Conservation (phyloP, 1,139 yeast species). For the Candida glucosophila region DNA sequence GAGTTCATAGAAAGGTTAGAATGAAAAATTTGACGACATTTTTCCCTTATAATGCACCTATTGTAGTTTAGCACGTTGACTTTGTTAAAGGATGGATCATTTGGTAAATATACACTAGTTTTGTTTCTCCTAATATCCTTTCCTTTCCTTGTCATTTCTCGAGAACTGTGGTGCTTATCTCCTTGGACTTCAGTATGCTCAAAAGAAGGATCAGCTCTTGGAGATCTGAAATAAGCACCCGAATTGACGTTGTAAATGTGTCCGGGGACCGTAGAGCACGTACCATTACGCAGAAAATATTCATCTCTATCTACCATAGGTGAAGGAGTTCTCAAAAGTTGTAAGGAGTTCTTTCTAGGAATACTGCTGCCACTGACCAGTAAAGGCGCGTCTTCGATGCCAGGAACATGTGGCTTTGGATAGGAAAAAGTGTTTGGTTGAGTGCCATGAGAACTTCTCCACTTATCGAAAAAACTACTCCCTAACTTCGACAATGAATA, state of each 20-base stretch:
- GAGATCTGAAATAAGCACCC: slow-evolving; percentile 9
- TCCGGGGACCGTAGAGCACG: slow-evolving; percentile 5
- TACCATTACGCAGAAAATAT: slow-evolving; percentile 19
- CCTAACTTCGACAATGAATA: slow-evolving; percentile 35
- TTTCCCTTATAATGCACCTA: slow-evolving; percentile 13
- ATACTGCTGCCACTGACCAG: slow-evolving; percentile 1
- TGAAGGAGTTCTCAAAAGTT: slow-evolving; percentile 36
- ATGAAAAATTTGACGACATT: slow-evolving; percentile 23
- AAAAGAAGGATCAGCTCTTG: slow-evolving; percentile 33
- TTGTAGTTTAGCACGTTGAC: slow-evolving; percentile 17
- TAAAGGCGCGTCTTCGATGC: background rate
- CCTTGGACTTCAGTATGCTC: slow-evolving; percentile 11
- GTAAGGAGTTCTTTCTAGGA: slow-evolving; percentile 19
- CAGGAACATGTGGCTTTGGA: slow-evolving; percentile 1
- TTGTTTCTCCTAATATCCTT: slow-evolving; percentile 19
- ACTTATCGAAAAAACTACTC: slow-evolving; percentile 39
- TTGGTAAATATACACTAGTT: slow-evolving; percentile 18
- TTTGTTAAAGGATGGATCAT: slow-evolving; percentile 10
- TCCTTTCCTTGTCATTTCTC: too few species aligned
- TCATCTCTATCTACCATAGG: slow-evolving; percentile 41
- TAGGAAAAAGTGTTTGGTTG: slow-evolving; percentile 1
- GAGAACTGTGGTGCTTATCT: slow-evolving; percentile 8
- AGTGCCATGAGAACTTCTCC: slow-evolving; percentile 22
- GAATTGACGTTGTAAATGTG: too few species aligned
- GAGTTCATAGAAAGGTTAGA: slow-evolving; percentile 2